Conservation (phyloP, 1,284 basidiomycete genomes). For the Lignosus rhinocerotis region DNA sequence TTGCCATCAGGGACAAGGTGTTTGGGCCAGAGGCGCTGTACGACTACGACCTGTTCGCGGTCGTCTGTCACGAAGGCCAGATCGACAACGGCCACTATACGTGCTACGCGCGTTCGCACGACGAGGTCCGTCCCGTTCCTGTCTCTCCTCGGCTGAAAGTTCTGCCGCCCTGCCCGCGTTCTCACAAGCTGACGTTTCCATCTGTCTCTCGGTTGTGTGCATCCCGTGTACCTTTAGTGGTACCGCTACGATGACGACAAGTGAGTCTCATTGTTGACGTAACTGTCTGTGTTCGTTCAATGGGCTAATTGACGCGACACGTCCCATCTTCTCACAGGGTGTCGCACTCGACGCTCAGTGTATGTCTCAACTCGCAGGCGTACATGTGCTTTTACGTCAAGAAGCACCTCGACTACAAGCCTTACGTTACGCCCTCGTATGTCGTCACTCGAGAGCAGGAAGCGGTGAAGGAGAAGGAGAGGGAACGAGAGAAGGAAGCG, state of each 20-base stretch:
- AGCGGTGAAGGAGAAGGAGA: constrained; percentile 63
- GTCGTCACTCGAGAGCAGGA: constrained; percentile 68
- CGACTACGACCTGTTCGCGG: constrained; percentile 91
- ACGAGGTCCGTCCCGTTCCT: constrained; percentile 55
- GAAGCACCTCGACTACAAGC: constrained; percentile 80
- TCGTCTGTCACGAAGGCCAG: constrained; percentile 93
- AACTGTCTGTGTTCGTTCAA: neutral
- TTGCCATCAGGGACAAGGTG: constrained; percentile 28
- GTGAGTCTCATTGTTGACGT: constrained; percentile 42
- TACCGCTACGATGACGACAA: constrained; percentile 96
- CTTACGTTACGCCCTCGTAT: constrained; percentile 66
- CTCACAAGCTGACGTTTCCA: neutral
- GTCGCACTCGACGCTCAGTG: constrained; percentile 64
- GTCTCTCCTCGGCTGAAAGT: neutral
- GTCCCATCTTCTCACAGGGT: constrained; percentile 48
- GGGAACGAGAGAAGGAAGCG: constrained; percentile 55
- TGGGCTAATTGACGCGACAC: neutral
- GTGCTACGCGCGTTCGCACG: constrained; percentile 75
- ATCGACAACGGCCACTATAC: constrained; percentile 96
- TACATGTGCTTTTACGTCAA: constrained; percentile 96
- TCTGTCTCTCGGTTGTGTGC: neutral
- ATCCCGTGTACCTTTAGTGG: constrained; percentile 57
- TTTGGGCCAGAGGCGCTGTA: constrained; percentile 73
- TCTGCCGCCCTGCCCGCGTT: neutral
- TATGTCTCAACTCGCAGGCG: constrained; percentile 69